These are phyloP conservation scores for Leucosporidium creatinivorum DNA, from an alignment of 768 basidiomycete genomes.

Conservation along the genomic window DNA sequence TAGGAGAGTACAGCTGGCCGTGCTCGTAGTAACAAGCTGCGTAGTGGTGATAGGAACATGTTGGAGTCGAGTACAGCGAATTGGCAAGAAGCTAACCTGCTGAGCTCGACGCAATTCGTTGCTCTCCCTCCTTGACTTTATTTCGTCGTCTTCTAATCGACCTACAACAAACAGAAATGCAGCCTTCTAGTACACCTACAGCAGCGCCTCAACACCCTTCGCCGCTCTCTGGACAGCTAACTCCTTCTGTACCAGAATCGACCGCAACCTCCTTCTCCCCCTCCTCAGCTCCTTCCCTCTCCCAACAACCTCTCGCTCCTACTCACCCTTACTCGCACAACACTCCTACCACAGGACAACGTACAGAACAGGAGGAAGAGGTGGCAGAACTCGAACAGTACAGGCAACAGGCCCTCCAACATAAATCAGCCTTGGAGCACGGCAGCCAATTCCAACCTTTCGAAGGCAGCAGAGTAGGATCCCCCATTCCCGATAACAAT, in stretches of 20 bases:
- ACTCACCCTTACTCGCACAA: background rate
- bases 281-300: background rate
- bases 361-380: slow-evolving; percentile 1
- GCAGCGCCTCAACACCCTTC: background rate
- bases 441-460: background rate
- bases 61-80: no score
- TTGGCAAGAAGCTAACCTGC: no score
- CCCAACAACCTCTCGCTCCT: background rate
- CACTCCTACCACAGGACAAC: background rate
- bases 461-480: background rate
- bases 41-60: no score
- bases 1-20: no score
- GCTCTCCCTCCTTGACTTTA: no score
- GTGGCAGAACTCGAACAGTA: background rate
- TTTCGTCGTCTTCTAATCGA: no score
- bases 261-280: background rate
- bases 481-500: background rate
- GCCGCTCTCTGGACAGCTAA: background rate
- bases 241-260: no score
- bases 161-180: no score
- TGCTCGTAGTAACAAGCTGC: no score
- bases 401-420: background rate
- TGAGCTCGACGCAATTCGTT: no score
- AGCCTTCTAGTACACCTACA: no score
- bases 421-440: background rate